Base-by-base conservation (phyloP, 192 early-diverging fungal species). In the Lobosporangium transversale region DNA sequence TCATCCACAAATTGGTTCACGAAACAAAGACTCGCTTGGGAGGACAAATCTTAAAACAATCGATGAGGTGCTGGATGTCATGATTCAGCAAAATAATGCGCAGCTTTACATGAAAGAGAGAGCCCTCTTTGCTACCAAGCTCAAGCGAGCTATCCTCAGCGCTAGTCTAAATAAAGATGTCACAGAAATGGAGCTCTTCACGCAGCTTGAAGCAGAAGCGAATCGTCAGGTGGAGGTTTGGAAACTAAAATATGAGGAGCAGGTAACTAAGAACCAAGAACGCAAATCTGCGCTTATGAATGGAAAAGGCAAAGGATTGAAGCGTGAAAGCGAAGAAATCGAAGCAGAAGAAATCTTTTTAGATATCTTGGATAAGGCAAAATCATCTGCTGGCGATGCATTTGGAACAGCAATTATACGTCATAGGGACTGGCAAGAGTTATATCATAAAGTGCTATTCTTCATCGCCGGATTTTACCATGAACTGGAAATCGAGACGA, bases 401-500 rank as follows among this genome's bases (percentile, higher is more conserved):
- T 45, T 61, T 24, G 42, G 49, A 42, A 40, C 58, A 27, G 37
- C 53, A 18, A n/a, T 65, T 11, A 20, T 79, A 7, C 57, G 87
- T 18, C 53, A 70, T 33, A 58, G 58, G 7, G 52, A 59, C 4
- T 87, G 80, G 68, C 74, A 81, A 17, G 81, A 85, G 30, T 45
- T 88, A 35, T 69, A 87, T 32, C 90, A 92, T 71, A 83, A 82
- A 6, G 56, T 84, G 14, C 51, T 87, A 36, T 92, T 86, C 63
- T 92, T 85, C 53, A 83, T 80, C 14, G 90, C 90, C 1, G 81
- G 83, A 33, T 64, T 84, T 21, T 80, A 84, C 57, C 80, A 86
- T 48, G 79, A 81, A 27, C 35, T 89, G 56, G 79, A 80, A 52
- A 62, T 80, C 53, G 70, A 83, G 49, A 60, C 53, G 9, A 58